Evolutionary conservation across 768 basidiomycete species (phyloP).

Genomic region (Tulasnella sp.): DNA sequence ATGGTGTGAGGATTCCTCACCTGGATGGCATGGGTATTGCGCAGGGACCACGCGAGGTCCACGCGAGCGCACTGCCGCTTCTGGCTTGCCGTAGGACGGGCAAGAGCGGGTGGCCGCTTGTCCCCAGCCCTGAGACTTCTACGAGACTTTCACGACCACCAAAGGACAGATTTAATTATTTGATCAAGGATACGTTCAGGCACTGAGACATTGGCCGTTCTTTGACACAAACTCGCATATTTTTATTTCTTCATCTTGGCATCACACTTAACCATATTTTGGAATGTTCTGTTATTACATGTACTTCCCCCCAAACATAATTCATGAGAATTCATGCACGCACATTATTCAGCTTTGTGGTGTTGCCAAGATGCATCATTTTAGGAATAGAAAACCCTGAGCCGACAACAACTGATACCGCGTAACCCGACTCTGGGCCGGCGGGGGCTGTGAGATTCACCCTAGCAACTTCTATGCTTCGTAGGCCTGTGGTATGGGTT

Average conservation of each 20-base stretch:
- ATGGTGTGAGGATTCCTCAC: background rate
- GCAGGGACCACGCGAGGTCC: background rate
- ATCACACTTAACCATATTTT: background rate
- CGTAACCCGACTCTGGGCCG: too few species aligned
- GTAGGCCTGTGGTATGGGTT: too few species aligned
- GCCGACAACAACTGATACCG: too few species aligned
- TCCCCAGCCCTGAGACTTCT: background rate
- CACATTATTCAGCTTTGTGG: too few species aligned
- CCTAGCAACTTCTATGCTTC: too few species aligned
- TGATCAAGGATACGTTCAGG: background rate
- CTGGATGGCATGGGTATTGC: background rate
- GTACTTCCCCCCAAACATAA: background rate
- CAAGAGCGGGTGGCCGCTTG: background rate
- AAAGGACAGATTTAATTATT: background rate
- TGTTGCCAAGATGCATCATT: too few species aligned
- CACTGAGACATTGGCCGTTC: background rate
- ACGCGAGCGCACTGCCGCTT: background rate
- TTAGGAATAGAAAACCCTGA: too few species aligned
- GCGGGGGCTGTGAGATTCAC: too few species aligned
- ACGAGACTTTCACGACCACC: too few species aligned
- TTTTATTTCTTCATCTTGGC: background rate
- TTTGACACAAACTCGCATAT: background rate
- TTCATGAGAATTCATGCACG: background rate
- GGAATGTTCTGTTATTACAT: background rate
- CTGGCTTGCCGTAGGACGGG: background rate